phyloP scores from a whole-genome alignment of 2,329 filamentous ascomycete genomes.

The Sclerotiophoma versabilis region DNA sequence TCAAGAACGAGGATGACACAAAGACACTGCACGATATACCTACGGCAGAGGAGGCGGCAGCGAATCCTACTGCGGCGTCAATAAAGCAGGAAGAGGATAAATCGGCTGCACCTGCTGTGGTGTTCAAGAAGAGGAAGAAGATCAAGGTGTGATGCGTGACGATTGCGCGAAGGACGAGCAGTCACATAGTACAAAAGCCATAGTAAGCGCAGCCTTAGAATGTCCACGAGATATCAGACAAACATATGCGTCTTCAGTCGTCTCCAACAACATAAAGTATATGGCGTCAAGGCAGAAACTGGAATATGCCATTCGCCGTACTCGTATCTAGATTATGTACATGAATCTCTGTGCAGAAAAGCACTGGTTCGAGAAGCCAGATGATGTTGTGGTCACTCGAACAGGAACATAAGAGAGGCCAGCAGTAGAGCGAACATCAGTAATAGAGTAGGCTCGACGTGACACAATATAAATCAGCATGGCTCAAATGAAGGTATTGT shows the following conservation, averaged over 20 bases:
- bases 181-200: not conserved
- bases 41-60: constrained; percentile 36
- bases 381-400: not conserved
- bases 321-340: not conserved
- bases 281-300: not conserved
- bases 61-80: constrained; percentile 20
- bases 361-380: not conserved
- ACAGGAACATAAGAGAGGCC: not conserved
- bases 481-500: not conserved
- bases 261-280: not conserved
- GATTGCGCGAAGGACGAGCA: not conserved
- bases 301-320: not conserved
- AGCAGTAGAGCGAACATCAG: not conserved
- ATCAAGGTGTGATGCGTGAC: constrained; percentile 25
- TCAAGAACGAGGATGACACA: constrained; percentile 24
- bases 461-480: not conserved
- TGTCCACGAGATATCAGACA: not conserved
- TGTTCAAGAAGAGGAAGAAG: constrained; percentile 87
- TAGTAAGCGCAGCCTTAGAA: not conserved
- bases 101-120: constrained; percentile 55
- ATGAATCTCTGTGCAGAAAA: not conserved
- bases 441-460: not conserved
- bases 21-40: constrained; percentile 35
- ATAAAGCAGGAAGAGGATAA: constrained; percentile 34
- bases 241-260: not conserved